These are phyloP conservation scores for Cutaneotrichosporon dermatis DNA, from an alignment of 1,284 basidiomycete species.

Conservation along the genomic window DNA sequence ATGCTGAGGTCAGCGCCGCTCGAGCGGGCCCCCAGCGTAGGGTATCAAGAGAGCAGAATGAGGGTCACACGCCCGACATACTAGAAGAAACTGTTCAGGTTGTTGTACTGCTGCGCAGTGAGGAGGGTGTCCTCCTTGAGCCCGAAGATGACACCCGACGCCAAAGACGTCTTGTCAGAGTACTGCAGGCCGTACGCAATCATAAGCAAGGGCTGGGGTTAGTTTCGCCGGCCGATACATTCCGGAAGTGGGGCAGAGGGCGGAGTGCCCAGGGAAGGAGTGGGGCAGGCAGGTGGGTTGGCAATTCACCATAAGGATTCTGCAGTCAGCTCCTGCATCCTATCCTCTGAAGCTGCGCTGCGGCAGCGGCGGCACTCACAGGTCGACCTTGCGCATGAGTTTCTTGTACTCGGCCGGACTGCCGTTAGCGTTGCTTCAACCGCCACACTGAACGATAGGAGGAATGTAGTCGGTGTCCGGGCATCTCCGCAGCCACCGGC, in stretches of 20 bases:
- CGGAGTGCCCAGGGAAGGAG: neutral
- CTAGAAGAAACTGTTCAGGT: conserved; percentile 23
- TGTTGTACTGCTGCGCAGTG: conserved; percentile 19
- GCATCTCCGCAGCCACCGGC: too few relatives aligned
- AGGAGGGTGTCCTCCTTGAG: conserved; percentile 21
- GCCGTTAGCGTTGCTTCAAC: neutral
- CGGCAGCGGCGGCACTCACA: neutral
- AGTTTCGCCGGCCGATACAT: neutral
- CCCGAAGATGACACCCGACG: conserved; percentile 23
- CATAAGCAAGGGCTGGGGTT: conserved; percentile 13
- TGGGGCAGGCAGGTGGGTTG: too few relatives aligned
- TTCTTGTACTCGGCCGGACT: conserved; percentile 13
- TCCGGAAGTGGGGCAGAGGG: too few relatives aligned
- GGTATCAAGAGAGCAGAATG: too few relatives aligned
- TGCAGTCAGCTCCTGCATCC: neutral
- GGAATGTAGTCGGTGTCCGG: too few relatives aligned
- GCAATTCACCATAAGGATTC: conserved; percentile 16
- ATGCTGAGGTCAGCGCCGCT: conserved; percentile 7
- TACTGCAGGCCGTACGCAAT: conserved; percentile 14
- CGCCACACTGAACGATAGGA: too few relatives aligned
- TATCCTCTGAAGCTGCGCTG: too few relatives aligned
- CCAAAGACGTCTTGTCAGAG: conserved; percentile 21
- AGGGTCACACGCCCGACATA: neutral
- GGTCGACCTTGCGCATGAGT: conserved; percentile 17
- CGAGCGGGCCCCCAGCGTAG: too few relatives aligned